These are phyloP conservation scores for Graphilbum fragrans DNA, from an alignment of 2,329 filamentous ascomycete genomes.

Conservation along the genomic window DNA sequence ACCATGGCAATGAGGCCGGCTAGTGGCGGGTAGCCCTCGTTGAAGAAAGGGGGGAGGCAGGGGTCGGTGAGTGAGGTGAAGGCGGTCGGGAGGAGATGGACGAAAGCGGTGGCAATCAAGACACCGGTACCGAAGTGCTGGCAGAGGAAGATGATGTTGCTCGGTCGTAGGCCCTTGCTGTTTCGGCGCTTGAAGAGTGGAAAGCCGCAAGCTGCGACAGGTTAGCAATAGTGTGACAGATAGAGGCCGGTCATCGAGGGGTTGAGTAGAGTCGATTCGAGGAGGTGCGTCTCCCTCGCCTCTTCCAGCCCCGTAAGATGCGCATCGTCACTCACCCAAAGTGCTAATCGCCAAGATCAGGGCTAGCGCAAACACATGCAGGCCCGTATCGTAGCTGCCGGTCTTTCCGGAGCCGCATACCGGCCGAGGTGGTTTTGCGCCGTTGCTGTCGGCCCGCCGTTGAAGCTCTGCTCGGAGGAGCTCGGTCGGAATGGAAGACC, in stretches of 20 bases:
- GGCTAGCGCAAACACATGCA: slow-evolving; percentile 56
- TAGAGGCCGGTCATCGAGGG: too few species aligned
- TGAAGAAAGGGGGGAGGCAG: slow-evolving; percentile 70
- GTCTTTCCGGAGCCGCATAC: slow-evolving; percentile 38
- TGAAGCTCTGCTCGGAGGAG: slow-evolving; percentile 39
- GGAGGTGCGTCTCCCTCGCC: not conserved
- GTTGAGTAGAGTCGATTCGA: too few species aligned
- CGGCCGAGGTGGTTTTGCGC: slow-evolving; percentile 25
- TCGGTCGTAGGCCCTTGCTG: slow-evolving; percentile 44
- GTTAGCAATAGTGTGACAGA: not conserved
- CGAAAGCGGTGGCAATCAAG: slow-evolving; percentile 75
- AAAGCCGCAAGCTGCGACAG: slow-evolving; percentile 44
- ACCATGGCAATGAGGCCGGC: slow-evolving; percentile 74
- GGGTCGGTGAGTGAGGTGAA: slow-evolving; percentile 56
- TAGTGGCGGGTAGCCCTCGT: slow-evolving; percentile 63
- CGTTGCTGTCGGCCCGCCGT: slow-evolving; percentile 25
- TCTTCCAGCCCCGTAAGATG: not conserved
- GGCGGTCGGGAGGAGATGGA: slow-evolving; percentile 60
- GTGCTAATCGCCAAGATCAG: slow-evolving; percentile 49
- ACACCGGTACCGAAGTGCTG: slow-evolving; percentile 75
- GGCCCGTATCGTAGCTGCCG: slow-evolving; percentile 50
- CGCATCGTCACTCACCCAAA: slow-evolving; percentile 4
- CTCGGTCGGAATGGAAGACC: slow-evolving; percentile 40
- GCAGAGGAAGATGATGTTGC: slow-evolving; percentile 50
- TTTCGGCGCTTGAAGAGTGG: slow-evolving; percentile 51